These are phyloP conservation scores for Bothriochloa decipiens DNA, from an alignment of 176 grass and related monocot species.

Conservation along the genomic window DNA sequence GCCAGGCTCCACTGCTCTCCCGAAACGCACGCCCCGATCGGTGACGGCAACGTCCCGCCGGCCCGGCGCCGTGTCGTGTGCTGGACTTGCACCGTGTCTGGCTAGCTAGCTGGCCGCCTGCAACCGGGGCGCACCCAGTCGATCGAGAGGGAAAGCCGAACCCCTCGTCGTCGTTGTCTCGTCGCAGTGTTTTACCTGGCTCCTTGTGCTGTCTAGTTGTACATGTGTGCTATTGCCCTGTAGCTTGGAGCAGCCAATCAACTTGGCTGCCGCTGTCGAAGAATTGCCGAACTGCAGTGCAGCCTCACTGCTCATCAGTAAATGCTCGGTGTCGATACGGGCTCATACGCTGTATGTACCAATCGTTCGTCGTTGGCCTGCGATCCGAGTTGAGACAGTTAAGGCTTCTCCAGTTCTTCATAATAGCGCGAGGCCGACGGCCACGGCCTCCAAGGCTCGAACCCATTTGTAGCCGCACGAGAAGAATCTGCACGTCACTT, in stretches of 20 bases:
- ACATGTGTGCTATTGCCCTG: neutral
- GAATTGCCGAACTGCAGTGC: neutral
- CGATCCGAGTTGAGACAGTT: neutral
- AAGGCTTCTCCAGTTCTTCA: neutral
- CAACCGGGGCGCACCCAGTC: neutral
- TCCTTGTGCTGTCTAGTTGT: neutral
- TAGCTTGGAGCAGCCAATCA: neutral
- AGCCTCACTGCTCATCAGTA: neutral
- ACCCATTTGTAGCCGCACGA: neutral
- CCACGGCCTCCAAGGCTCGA: no score
- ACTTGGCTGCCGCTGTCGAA: neutral
- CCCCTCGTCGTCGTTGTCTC: neutral
- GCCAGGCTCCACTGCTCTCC: neutral
- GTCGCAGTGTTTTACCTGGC: neutral
- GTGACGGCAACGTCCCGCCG: slow-evolving; percentile 11
- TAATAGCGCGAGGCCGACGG: neutral
- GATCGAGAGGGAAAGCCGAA: neutral
- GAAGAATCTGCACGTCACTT: neutral
- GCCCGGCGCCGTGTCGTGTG: neutral
- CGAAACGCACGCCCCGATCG: neutral
- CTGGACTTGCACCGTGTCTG: neutral
- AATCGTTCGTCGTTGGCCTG: neutral
- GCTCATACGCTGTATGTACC: neutral
- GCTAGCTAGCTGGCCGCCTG: neutral
- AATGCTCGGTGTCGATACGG: neutral